Evolutionary conservation across 768 basidiomycete genomes (phyloP).

Genomic region (Symmetrospora coprosmae): DNA sequence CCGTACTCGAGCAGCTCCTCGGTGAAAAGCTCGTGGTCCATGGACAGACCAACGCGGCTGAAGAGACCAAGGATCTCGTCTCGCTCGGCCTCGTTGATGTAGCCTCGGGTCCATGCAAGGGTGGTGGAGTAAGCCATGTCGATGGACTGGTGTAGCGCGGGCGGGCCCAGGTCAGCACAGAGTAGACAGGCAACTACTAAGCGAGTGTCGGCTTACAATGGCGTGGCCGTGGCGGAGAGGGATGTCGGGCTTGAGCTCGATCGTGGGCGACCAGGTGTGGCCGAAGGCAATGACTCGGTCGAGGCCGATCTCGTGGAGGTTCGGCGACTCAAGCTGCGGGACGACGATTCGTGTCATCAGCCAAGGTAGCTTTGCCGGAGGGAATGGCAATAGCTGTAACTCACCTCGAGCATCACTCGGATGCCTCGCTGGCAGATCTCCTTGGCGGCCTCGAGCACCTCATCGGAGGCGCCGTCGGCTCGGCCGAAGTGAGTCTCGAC

Average conservation of each 20-base stretch:
- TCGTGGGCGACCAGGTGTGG: conserved; percentile 37
- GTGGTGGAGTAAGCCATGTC: conserved; percentile 40
- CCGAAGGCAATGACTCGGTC: conserved; percentile 39
- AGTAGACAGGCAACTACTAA: neutral
- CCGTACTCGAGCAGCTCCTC: conserved; percentile 35
- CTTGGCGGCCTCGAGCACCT: conserved; percentile 32
- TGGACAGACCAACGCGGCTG: conserved; percentile 36
- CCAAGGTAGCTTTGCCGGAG: neutral
- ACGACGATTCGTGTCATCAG: neutral
- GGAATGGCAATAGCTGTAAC: neutral
- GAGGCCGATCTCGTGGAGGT: conserved; percentile 38
- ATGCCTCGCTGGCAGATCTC: conserved; percentile 38
- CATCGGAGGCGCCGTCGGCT: conserved; percentile 31
- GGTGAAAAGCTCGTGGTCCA: conserved; percentile 37
- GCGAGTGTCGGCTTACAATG: conserved; percentile 31
- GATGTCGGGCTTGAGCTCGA: conserved; percentile 36
- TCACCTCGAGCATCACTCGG: conserved; percentile 37
- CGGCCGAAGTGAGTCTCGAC: conserved; percentile 38
- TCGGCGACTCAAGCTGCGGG: conserved; percentile 36
- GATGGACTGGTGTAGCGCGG: too few species aligned
- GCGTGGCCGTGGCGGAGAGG: conserved; percentile 38
- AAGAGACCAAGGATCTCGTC: conserved; percentile 37
- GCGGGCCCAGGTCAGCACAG: too few species aligned
- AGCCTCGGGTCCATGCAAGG: conserved; percentile 36
- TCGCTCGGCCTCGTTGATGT: conserved; percentile 36